phyloP scores from a whole-genome alignment of 371 early-diverging fungal species.

The Mortierella sp. region DNA sequence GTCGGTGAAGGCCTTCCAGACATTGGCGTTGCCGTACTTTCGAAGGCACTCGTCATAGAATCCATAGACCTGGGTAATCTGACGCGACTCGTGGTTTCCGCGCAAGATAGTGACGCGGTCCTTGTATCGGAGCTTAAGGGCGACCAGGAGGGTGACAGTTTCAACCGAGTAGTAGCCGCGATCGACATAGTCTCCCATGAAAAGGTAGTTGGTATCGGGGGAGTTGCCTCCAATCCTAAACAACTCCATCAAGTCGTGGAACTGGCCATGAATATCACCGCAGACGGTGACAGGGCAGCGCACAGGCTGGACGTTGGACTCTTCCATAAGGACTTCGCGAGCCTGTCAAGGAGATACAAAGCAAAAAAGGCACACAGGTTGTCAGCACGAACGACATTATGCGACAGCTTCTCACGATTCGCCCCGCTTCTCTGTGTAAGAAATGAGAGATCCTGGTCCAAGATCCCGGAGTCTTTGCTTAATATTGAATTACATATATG shows the following conservation, averaged over 20 bases:
- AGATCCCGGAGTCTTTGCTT: not conserved
- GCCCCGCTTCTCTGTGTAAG: not conserved
- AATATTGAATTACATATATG: not conserved
- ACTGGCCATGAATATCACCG: conserved; percentile 99
- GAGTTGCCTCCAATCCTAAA: conserved; percentile 98
- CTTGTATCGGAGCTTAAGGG: conserved; percentile 95
- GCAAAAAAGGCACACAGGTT: not conserved
- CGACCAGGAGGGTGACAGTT: conserved; percentile 96
- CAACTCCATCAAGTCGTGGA: conserved; percentile 98
- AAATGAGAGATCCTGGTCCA: not conserved
- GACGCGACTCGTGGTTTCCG: conserved; percentile 99
- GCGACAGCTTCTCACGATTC: not conserved
- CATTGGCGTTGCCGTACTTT: conserved; percentile 98
- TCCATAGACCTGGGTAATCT: conserved; percentile 99
- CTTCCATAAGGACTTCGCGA: conserved; percentile 95
- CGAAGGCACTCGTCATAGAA: conserved; percentile 99
- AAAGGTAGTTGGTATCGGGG: conserved; percentile 99
- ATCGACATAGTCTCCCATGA: conserved; percentile 99
- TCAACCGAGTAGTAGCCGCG: conserved; percentile 99
- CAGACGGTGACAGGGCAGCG: conserved; percentile 97
- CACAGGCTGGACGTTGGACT: conserved; percentile 96
- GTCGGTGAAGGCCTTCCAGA: conserved; percentile 99
- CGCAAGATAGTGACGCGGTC: conserved; percentile 98
- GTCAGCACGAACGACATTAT: not conserved
- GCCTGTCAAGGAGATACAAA: conserved; percentile 70